These are phyloP conservation scores for Suillus paluster DNA, from an alignment of 768 basidiomycete species.

Conservation along the genomic window DNA sequence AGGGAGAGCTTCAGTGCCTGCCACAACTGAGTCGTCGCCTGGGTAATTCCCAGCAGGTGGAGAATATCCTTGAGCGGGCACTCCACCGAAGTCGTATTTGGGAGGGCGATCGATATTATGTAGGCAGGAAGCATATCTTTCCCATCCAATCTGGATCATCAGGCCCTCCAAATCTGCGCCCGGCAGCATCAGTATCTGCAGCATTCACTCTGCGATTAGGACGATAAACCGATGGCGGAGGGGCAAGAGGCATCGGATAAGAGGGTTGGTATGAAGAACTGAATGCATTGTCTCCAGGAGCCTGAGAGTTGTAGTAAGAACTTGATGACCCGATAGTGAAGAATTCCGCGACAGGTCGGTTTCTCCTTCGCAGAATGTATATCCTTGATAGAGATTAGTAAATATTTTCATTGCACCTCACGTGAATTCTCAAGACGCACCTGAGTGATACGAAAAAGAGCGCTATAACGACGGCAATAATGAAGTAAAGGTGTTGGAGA, in stretches of 20 bases:
- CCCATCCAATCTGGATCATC: conserved; percentile 39
- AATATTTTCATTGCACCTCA: neutral
- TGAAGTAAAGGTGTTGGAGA: conserved; percentile 28
- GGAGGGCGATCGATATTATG: conserved; percentile 48
- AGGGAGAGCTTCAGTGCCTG: neutral
- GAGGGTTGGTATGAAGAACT: conserved; percentile 17
- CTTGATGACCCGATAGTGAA: conserved; percentile 13
- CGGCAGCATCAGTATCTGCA: conserved; percentile 43
- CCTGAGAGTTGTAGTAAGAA: conserved; percentile 11
- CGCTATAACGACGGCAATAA: conserved; percentile 17
- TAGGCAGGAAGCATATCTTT: conserved; percentile 56
- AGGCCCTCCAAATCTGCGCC: conserved; percentile 40
- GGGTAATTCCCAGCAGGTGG: neutral
- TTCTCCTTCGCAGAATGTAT: conserved; percentile 27
- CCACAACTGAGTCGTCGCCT: neutral
- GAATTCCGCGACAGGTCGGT: conserved; percentile 23
- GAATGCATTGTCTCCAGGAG: conserved; percentile 4
- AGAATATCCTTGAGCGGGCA: neutral
- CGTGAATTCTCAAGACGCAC: conserved; percentile 12
- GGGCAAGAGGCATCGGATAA: conserved; percentile 19
- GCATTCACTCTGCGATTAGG: conserved; percentile 33
- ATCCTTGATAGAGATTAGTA: conserved; percentile 16
- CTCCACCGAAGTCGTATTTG: conserved; percentile 40
- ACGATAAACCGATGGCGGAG: conserved; percentile 26
- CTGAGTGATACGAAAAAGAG: conserved; percentile 24